Conservation (phyloP, 495 filamentous ascomycete genomes). For the Penicillium arizonense region DNA sequence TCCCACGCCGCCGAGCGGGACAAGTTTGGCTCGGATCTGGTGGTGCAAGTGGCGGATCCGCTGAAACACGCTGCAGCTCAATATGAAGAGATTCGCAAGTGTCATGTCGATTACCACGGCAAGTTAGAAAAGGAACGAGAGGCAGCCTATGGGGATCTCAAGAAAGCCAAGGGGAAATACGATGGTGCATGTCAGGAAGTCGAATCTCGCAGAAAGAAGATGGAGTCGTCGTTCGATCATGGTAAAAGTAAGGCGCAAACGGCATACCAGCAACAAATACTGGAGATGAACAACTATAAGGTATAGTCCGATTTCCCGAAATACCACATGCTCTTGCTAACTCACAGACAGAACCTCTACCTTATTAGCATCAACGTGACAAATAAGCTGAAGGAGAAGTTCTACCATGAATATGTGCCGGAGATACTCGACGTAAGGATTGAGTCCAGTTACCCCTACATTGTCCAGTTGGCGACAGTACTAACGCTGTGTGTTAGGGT, state of each 20-base stretch:
- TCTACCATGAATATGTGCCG: slow-evolving; percentile 95
- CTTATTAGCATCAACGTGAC: slow-evolving; percentile 92
- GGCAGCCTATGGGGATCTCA: slow-evolving; percentile 74
- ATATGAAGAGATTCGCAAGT: slow-evolving; percentile 92
- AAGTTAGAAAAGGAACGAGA: slow-evolving; percentile 92
- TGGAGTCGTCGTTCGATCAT: slow-evolving; percentile 84
- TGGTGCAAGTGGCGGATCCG: slow-evolving; percentile 79
- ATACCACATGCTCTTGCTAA: background rate
- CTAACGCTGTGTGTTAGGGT: slow-evolving; percentile 42
- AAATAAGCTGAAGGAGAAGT: slow-evolving; percentile 94
- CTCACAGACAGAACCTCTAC: slow-evolving; percentile 72
- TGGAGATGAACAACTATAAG: slow-evolving; percentile 96
- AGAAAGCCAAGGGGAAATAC: slow-evolving; percentile 90
- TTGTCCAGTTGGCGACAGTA: background rate
- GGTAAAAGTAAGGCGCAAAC: slow-evolving; percentile 79
- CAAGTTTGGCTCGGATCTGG: slow-evolving; percentile 69
- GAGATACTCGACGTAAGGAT: slow-evolving; percentile 81
- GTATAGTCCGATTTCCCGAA: slow-evolving; percentile 25
- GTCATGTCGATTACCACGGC: slow-evolving; percentile 80
- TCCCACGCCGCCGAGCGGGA: slow-evolving; percentile 88
- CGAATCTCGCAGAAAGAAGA: slow-evolving; percentile 91
- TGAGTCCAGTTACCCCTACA: slow-evolving; percentile 2
- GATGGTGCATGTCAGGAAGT: slow-evolving; percentile 92
- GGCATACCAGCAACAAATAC: slow-evolving; percentile 82
- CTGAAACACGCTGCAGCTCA: slow-evolving; percentile 66